Percentiles rank a stretch among this genome's conserved stretches.
Evolutionary conservation across 345 rosid genomes (phyloP).

Genomic region (Eucalyptus sp.): DNA sequence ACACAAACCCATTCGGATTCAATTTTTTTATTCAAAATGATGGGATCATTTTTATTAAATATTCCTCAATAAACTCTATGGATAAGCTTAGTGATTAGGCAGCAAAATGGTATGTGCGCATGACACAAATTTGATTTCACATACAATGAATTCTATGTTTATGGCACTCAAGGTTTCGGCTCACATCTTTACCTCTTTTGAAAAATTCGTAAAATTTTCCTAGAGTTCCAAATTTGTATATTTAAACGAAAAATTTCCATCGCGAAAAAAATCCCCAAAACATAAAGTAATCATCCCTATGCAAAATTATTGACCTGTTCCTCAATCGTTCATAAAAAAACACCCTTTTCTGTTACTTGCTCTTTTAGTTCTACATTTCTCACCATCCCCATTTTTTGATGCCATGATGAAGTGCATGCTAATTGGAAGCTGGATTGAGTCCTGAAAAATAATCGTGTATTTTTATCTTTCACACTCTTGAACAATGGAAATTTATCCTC

Average conservation of each 20-base stretch:
- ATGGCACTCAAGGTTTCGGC: no score
- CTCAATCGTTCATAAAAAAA: accelerated
- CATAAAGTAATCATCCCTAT: not conserved
- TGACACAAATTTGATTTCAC: no score
- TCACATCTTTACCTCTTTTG: accelerated
- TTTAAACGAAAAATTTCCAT: not conserved
- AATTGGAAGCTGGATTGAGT: no score
- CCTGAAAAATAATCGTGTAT: accelerated
- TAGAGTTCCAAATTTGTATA: not conserved
- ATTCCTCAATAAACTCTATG: not conserved
- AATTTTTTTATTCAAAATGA: not conserved
- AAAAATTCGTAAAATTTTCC: not conserved
- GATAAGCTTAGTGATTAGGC: not conserved
- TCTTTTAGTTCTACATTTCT: not conserved
- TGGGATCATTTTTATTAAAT: not conserved
- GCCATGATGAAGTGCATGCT: accelerated
- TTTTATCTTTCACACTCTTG: accelerated
- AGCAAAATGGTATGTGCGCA: not conserved
- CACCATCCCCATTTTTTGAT: accelerated
- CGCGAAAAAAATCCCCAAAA: not conserved
- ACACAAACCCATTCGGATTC: not conserved
- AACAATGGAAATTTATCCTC: not conserved
- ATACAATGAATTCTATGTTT: not conserved
- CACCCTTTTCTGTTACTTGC: accelerated
- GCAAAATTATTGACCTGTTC: accelerated